Evolutionary conservation across 2,329 filamentous ascomycete species (phyloP).

Genomic region (Massarina eburnea): DNA sequence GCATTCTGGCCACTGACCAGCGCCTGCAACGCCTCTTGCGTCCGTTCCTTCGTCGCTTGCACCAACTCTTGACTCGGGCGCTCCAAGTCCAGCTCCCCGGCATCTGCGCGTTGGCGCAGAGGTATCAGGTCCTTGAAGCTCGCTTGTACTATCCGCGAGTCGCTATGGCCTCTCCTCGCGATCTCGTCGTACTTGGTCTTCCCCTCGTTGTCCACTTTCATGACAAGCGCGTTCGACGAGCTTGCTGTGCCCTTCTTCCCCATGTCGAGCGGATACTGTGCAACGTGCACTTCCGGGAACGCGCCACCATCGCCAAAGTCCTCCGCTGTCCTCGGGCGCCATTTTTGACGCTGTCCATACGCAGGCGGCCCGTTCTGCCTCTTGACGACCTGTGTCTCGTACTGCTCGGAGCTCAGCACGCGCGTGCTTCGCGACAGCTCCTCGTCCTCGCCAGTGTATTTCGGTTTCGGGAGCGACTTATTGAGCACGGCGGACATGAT

Average conservation of each 20-base stretch:
- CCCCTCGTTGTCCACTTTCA: slow-evolving; percentile 87
- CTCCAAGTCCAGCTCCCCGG: slow-evolving; percentile 85
- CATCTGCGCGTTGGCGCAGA: slow-evolving; percentile 86
- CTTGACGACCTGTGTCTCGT: slow-evolving; percentile 76
- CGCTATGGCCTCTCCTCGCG: slow-evolving; percentile 82
- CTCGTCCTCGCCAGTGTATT: slow-evolving; percentile 88
- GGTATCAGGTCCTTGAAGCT: slow-evolving; percentile 98
- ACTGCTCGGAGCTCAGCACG: slow-evolving; percentile 75
- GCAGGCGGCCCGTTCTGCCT: slow-evolving; percentile 80
- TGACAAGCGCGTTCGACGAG: slow-evolving; percentile 82
- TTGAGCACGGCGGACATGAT: slow-evolving; percentile 64
- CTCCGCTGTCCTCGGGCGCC: slow-evolving; percentile 84
- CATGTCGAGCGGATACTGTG: slow-evolving; percentile 96
- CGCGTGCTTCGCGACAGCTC: slow-evolving; percentile 75
- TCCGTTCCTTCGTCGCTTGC: slow-evolving; percentile 79
- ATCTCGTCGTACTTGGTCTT: slow-evolving; percentile 98
- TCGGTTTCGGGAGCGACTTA: slow-evolving; percentile 81
- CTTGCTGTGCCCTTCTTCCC: slow-evolving; percentile 66
- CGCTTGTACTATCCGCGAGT: slow-evolving; percentile 83
- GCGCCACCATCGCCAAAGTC: slow-evolving; percentile 94
- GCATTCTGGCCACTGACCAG: slow-evolving; percentile 84
- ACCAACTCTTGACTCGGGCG: slow-evolving; percentile 85
- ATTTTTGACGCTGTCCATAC: slow-evolving; percentile 84
- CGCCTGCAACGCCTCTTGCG: slow-evolving; percentile 79
- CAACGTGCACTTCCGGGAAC: slow-evolving; percentile 90